A percentile compares a stretch with the other conserved stretches of the same genome.
These are phyloP conservation scores for Colletotrichum eleusines DNA, from an alignment of 2,329 filamentous ascomycete species.

Conservation along the genomic window DNA sequence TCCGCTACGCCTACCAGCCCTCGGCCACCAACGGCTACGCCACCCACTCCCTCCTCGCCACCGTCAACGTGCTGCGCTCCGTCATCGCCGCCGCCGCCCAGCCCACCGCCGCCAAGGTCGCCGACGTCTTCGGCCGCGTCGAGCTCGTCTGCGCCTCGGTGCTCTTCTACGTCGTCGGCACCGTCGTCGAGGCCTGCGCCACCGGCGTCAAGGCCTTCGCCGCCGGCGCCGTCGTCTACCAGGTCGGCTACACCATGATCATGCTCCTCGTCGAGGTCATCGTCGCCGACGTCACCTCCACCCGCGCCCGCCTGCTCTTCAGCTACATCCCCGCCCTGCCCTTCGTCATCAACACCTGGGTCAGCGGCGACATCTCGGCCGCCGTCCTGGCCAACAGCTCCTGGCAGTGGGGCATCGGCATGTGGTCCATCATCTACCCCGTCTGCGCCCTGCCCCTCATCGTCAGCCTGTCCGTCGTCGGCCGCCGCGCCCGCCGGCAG, in stretches of 20 bases:
- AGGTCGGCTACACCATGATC: constrained; percentile 73
- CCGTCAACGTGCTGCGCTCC: constrained; percentile 67
- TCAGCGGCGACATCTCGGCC: constrained; percentile 67
- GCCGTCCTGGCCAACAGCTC: constrained; percentile 61
- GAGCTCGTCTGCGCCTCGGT: constrained; percentile 69
- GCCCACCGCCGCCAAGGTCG: constrained; percentile 69
- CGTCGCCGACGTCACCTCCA: constrained; percentile 73
- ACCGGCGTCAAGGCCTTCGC: constrained; percentile 63
- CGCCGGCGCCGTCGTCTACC: constrained; percentile 70
- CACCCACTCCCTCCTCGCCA: constrained; percentile 67
- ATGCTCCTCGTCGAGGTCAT: constrained; percentile 73
- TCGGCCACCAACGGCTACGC: constrained; percentile 63
- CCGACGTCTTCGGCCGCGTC: constrained; percentile 73
- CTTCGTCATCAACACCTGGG: constrained; percentile 75
- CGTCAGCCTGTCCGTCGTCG: constrained; percentile 62
- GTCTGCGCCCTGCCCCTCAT: constrained; percentile 66
- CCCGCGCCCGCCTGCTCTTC: constrained; percentile 72
- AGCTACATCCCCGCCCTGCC: constrained; percentile 72
- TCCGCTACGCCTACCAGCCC: constrained; percentile 68
- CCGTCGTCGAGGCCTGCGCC: constrained; percentile 67
- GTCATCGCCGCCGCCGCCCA: constrained; percentile 71
- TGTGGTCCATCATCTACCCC: constrained; percentile 74
- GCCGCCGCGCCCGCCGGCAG: constrained; percentile 63
- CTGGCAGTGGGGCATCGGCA: constrained; percentile 74
- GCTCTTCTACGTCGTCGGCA: constrained; percentile 70